Evolutionary conservation across 331 rosid genomes (phyloP).

Genomic region (Malus hybrid): DNA sequence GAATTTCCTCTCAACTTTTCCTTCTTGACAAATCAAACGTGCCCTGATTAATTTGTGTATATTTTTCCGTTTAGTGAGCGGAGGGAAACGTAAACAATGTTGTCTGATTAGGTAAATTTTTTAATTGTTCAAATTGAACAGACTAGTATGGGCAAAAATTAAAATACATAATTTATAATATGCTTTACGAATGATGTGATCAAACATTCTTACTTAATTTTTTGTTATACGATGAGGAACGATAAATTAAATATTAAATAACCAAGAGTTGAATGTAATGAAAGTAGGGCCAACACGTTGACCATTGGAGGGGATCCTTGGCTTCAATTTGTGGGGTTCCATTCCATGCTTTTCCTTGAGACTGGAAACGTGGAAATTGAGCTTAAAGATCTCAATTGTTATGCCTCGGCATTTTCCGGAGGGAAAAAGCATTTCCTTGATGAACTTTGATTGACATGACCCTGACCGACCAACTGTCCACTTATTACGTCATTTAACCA

Average conservation of each 20-base stretch:
- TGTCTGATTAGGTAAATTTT: background rate
- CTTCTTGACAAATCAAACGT: background rate
- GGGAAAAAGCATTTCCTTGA: background rate
- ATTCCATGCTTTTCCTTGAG: background rate
- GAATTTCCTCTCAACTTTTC: background rate
- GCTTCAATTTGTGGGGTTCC: background rate
- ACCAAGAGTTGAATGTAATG: background rate
- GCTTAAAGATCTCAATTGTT: constrained; percentile 4
- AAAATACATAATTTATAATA: background rate
- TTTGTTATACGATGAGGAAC: too few species aligned
- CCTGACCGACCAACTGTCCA: background rate
- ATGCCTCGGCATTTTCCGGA: background rate
- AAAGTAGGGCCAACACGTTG: background rate
- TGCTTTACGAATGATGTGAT: too few species aligned
- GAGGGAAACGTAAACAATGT: background rate
- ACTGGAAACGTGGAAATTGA: background rate
- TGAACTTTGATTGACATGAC: background rate
- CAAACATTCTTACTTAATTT: too few species aligned
- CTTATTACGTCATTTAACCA: background rate
- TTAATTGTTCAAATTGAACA: too few species aligned
- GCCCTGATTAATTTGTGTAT: background rate
- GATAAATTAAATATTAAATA: background rate
- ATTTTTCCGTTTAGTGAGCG: too few species aligned
- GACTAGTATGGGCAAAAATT: too few species aligned
- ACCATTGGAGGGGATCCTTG: background rate